Evolutionary conservation across 2,329 filamentous ascomycete species (phyloP).

Genomic region (Microsporum audouinii): DNA sequence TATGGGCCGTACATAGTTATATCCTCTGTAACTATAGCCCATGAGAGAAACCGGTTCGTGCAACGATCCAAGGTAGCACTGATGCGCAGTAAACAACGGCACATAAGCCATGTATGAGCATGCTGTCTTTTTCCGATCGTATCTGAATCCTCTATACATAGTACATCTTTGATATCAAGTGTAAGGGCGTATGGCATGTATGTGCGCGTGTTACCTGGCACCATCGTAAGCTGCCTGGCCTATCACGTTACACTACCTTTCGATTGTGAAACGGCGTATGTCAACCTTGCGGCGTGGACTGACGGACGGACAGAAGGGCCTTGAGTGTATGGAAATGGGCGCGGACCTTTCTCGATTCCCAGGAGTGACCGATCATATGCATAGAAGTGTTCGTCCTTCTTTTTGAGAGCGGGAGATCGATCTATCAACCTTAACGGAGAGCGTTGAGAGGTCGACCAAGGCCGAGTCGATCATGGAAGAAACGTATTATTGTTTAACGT

Average conservation of each 20-base stretch:
- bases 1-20: neutral
- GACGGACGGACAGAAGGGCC: neutral
- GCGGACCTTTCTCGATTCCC: neutral
- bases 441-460: neutral
- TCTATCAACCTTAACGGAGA: neutral
- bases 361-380: neutral
- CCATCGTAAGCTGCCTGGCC: neutral
- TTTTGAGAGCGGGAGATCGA: neutral
- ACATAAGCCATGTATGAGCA: neutral
- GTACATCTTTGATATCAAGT: neutral
- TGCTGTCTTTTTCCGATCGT: neutral
- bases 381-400: neutral
- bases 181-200: neutral
- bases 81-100: neutral
- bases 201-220: slow-evolving; percentile 1
- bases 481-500: neutral
- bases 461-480: neutral
- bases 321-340: neutral
- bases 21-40: neutral
- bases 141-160: neutral
- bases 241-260: neutral
- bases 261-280: neutral
- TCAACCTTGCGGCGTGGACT: neutral
- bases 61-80: neutral
- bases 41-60: neutral